These are phyloP conservation scores for Rhododendron molle DNA, from an alignment of 148 eudicot genomes.

Conservation along the genomic window DNA sequence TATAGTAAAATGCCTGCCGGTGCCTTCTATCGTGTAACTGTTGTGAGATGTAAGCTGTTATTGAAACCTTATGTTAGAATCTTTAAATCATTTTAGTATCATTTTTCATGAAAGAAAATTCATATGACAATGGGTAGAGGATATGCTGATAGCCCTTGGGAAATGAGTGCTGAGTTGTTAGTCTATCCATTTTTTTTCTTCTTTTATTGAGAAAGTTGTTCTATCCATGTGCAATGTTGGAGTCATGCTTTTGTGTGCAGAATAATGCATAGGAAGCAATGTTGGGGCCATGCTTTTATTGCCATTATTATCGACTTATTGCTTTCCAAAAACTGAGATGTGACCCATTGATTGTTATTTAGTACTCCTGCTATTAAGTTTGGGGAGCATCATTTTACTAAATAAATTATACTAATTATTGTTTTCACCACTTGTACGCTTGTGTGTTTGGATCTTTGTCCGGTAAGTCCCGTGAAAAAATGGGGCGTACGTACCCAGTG, in stretches of 20 bases:
- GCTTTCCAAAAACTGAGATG: neutral
- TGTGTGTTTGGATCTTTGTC: neutral
- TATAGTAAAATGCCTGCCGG: neutral
- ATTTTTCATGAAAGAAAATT: neutral
- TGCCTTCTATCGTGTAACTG: neutral
- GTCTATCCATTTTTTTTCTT: neutral
- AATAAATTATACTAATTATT: no score
- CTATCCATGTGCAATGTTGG: neutral
- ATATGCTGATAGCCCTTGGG: neutral
- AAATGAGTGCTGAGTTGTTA: constrained; percentile 3
- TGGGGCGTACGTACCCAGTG: no score
- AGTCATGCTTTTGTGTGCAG: neutral
- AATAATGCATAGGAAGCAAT: neutral
- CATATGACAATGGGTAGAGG: neutral
- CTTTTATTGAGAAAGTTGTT: neutral
- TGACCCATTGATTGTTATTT: neutral
- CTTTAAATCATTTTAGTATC: neutral
- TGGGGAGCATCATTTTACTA: neutral
- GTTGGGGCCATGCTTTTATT: neutral
- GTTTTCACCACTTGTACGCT: neutral
- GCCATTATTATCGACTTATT: neutral
- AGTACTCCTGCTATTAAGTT: neutral
- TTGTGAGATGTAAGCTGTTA: neutral
- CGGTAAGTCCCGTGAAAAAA: no score
- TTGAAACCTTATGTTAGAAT: neutral